A percentile compares a stretch with the other conserved stretches of the same genome.
Evolutionary conservation across 306 rosid genomes (phyloP).

Genomic region (Prosopis cineraria): DNA sequence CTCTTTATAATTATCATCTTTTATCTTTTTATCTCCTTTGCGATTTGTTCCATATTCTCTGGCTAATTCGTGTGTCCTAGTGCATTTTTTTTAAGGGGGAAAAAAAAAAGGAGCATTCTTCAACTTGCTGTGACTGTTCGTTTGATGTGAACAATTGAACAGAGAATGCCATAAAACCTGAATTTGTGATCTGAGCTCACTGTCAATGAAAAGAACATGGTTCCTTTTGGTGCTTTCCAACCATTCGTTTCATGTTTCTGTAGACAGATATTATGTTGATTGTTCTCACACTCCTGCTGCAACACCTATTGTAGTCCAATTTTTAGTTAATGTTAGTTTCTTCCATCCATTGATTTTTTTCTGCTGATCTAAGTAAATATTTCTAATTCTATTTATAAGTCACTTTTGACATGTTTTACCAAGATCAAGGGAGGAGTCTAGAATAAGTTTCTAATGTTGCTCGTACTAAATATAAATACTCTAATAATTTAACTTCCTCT

Average conservation of each 20-base stretch:
- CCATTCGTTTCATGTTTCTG: constrained; percentile 6
- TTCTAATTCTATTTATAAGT: no score
- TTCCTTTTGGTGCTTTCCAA: constrained; percentile 10
- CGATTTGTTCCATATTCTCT: not conserved
- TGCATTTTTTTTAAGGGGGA: not conserved
- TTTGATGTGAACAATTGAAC: constrained; percentile 11
- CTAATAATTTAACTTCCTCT: no score
- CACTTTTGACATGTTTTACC: no score
- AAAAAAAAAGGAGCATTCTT: not conserved
- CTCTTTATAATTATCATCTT: not conserved
- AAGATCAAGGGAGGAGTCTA: no score
- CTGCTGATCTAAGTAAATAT: constrained; percentile 25
- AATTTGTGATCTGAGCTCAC: constrained; percentile 13
- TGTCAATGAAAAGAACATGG: constrained; percentile 24
- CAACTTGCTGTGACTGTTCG: not conserved
- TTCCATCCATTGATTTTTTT: constrained; percentile 26
- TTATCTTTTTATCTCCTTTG: not conserved
- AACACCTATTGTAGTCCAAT: not conserved
- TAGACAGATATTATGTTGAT: constrained; percentile 12
- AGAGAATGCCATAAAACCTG: constrained; percentile 10
- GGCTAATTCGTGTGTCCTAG: not conserved
- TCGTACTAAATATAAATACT: no score
- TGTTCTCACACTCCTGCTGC: constrained; percentile 21
- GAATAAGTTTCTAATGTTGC: no score
- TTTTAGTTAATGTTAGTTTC: not conserved